Evolutionary conservation across 371 early-diverging fungal species (phyloP).

Genomic region (Homolaphlyctis polyrhiza): DNA sequence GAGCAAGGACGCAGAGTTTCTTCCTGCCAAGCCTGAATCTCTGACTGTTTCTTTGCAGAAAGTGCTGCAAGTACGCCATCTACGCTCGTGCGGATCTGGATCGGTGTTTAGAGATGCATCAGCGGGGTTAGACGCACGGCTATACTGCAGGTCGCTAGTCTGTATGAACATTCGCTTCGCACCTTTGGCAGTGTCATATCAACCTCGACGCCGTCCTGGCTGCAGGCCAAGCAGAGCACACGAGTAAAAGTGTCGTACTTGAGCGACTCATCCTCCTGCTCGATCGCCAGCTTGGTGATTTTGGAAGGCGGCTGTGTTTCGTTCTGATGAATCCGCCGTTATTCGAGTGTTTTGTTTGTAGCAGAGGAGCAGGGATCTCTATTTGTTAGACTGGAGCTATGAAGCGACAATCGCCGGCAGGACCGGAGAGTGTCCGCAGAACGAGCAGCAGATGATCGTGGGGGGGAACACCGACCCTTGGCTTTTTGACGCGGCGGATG

Average conservation of each 20-base stretch:
- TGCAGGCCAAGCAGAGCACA: constrained; percentile 67
- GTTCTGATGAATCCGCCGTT: constrained; percentile 16
- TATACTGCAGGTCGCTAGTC: background rate
- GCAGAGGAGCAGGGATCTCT: too few species aligned
- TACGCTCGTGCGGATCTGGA: constrained; percentile 32
- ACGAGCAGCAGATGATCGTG: too few species aligned
- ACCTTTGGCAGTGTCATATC: constrained; percentile 14
- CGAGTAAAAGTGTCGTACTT: constrained; percentile 63
- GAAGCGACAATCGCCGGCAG: too few species aligned
- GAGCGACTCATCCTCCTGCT: constrained; percentile 60
- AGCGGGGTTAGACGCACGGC: background rate
- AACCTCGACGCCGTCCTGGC: constrained; percentile 28
- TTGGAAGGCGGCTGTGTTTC: constrained; percentile 68
- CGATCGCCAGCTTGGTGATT: constrained; percentile 85
- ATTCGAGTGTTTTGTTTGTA: too few species aligned
- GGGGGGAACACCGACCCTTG: constrained; percentile 15
- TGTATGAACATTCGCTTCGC: constrained; percentile 5
- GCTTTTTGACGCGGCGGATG: constrained; percentile 60
- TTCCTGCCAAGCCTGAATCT: constrained; percentile 91
- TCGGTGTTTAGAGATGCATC: background rate
- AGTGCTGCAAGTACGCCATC: constrained; percentile 67
- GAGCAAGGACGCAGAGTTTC: constrained; percentile 69
- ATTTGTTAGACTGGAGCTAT: too few species aligned
- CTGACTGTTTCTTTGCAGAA: constrained; percentile 78
- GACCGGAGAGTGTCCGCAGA: too few species aligned